Evolutionary conservation across 805 yeast genomes (phyloP), one percentile per base, ranked within the genome.

Genomic region (Myxozyma mucilagina): DNA sequence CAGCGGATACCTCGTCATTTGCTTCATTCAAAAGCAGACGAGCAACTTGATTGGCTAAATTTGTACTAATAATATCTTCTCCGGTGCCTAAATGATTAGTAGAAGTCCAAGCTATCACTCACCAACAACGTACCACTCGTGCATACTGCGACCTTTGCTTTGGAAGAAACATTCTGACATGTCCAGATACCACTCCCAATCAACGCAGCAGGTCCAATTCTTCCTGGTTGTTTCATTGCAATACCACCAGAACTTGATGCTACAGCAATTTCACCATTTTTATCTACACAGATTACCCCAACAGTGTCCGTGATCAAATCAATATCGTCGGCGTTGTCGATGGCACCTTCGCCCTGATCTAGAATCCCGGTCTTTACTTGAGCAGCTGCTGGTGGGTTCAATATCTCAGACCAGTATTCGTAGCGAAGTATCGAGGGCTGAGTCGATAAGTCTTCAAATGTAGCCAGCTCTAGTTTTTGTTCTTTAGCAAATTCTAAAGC

Each of bases 141-240:
- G 50, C 77, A 74, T 14, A 57, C 70, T 51, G 63, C 73, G 52
- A 53, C 63, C 9, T 44, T 49, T 5, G 41, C 44, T 31, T 20
- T 55, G 13, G 42, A 34, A n/a, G 18, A 43, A 11, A 35, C 41
- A 10, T 45, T 31, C 6, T 58, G 34, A 24, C 43, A 47, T 9
- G 36, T 65, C 73, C 63, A 65, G 32, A 56, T 60, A 1, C 79
- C 80, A n/a, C 74, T 66, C 0, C 81, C 81, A 4, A 71, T 54
- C 1, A 78, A 47, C 1, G 78, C 78, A 0, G 80, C 80, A 0
- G 79, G 78, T 1, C 81, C 81, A 1, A 78, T 55, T 36, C 81
- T 49, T 10, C 81, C 81, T 0, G 74, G 68, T 3, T 54, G 67
- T 54, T 76, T 76, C 60, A 74, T 64, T 14, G 73, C 52, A 0